Percentiles rank a stretch among this genome's conserved stretches.
These are phyloP conservation scores for Calendula officinalis DNA, from an alignment of 129 eudicot genomes.

Conservation along the genomic window DNA sequence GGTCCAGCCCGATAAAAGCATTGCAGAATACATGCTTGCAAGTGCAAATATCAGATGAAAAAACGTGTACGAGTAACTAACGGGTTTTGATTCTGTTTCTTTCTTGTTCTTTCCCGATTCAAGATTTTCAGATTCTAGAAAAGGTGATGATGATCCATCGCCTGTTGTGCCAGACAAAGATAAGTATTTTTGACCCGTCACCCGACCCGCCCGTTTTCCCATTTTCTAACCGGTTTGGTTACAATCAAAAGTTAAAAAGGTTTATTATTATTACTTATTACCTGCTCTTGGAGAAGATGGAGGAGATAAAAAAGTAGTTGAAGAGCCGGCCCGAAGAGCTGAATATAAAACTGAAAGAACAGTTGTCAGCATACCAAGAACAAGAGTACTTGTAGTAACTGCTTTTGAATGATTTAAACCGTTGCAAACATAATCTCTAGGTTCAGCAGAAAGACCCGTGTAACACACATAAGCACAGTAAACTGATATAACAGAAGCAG, in stretches of 20 bases:
- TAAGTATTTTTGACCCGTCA: background rate
- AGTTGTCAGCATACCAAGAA: slow-evolving; percentile 98
- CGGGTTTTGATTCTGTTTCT: slow-evolving; percentile 62
- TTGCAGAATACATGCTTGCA: slow-evolving; percentile 98
- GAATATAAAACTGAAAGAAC: slow-evolving; percentile 87
- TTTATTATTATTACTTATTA: slow-evolving; percentile 33
- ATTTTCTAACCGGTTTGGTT: background rate
- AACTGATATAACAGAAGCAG: slow-evolving; percentile 84
- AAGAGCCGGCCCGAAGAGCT: slow-evolving; percentile 98
- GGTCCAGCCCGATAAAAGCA: slow-evolving; percentile 98
- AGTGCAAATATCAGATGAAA: slow-evolving; percentile 94
- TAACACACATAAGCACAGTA: slow-evolving; percentile 97
- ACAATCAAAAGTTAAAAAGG: background rate
- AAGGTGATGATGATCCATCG: slow-evolving; percentile 49
- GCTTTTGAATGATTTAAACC: slow-evolving; percentile 75
- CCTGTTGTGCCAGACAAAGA: slow-evolving; percentile 37
- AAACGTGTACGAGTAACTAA: slow-evolving; percentile 81
- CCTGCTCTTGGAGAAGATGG: slow-evolving; percentile 98
- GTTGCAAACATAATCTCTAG: slow-evolving; percentile 91
- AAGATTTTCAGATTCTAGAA: slow-evolving; percentile 65
- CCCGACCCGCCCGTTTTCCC: background rate
- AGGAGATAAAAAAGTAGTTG: slow-evolving; percentile 86
- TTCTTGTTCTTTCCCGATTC: slow-evolving; percentile 70
- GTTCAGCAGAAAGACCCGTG: slow-evolving; percentile 88
- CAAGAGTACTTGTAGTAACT: slow-evolving; percentile 69